Evolutionary conservation across 805 yeast species (phyloP).

Genomic region (Starmera caribaea): DNA sequence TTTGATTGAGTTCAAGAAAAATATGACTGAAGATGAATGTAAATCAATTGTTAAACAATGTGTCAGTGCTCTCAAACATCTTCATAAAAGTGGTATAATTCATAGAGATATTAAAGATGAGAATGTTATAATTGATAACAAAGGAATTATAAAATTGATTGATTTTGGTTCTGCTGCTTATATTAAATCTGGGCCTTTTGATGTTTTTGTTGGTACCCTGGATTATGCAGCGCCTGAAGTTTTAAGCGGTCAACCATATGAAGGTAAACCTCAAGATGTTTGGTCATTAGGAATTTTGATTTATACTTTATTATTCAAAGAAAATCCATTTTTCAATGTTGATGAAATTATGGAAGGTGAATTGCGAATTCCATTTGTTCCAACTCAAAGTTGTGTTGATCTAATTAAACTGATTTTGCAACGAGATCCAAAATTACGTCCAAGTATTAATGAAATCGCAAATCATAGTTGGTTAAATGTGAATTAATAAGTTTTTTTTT

Average conservation of each 20-base stretch:
- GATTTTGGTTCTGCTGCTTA: conserved; percentile 97
- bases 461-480: conserved; percentile 58
- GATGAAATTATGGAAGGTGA: conserved; percentile 94
- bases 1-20: conserved; percentile 74
- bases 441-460: conserved; percentile 61
- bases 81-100: conserved; percentile 79
- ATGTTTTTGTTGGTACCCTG: conserved; percentile 93
- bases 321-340: conserved; percentile 90
- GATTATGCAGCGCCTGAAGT: conserved; percentile 99
- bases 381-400: conserved; percentile 47
- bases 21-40: conserved; percentile 74
- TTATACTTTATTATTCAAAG: conserved; percentile 85
- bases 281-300: conserved; percentile 94
- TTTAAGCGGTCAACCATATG: conserved; percentile 76
- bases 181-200: conserved; percentile 85
- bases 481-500: not conserved
- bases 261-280: conserved; percentile 90
- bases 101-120: conserved; percentile 96
- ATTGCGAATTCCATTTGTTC: conserved; percentile 55
- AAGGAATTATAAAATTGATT: conserved; percentile 74
- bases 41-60: conserved; percentile 71
- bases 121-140: conserved; percentile 77
- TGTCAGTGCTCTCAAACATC: conserved; percentile 66
- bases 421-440: conserved; percentile 59
- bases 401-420: conserved; percentile 58